Base-by-base conservation (phyloP, 2,329 filamentous ascomycete species). In the Aspergillus felis region DNA sequence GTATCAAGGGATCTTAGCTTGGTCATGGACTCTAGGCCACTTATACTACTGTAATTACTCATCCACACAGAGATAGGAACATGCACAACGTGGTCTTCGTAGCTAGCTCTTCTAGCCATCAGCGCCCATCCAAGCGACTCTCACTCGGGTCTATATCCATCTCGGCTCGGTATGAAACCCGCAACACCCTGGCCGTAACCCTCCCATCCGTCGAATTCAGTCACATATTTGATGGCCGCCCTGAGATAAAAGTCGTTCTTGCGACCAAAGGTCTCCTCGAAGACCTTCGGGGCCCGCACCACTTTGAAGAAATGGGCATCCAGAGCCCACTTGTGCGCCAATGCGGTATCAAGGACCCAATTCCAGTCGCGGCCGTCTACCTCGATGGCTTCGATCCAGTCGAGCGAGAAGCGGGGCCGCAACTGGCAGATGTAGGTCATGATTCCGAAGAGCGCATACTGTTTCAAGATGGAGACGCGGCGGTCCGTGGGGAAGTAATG, bases 171-270 rank as follows among this genome's bases (percentile, higher is more conserved):
- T 20, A 57, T 1, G 27, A 57, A 54, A 8, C 56, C 56, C 47
- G 27, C 56, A 46, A 57, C 48, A 4, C 51, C 56, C 14, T 32
- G 3, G n/a, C 56, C 56, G n/a, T 46, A 51, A 5, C 51, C 47
- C 24, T 51, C 47, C 51, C 56, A 57, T 2, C 51, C 52, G 22
- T 35, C 56, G 61, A 79, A 80, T 41, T 77, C 75, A 55, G 70
- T 66, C 17, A 68, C 67, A 63, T 78, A 77, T 60, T 74, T 78
- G 22, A 76, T 67, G 5, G 76, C 76, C 3, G 77, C 77, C 62
- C 75, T 78, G 56, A 78, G 61, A 64, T 72, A 79, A 56, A 73
- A 76, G 22, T 68, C 60, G 4, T 76, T 70, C 4, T 69, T 63
- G 53, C 71, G 69, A 4, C 67, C 67, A 72, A 72, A 77, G 0